These are phyloP conservation scores for Ustilago esculenta DNA, from an alignment of 1,284 basidiomycete genomes.

Conservation along the genomic window DNA sequence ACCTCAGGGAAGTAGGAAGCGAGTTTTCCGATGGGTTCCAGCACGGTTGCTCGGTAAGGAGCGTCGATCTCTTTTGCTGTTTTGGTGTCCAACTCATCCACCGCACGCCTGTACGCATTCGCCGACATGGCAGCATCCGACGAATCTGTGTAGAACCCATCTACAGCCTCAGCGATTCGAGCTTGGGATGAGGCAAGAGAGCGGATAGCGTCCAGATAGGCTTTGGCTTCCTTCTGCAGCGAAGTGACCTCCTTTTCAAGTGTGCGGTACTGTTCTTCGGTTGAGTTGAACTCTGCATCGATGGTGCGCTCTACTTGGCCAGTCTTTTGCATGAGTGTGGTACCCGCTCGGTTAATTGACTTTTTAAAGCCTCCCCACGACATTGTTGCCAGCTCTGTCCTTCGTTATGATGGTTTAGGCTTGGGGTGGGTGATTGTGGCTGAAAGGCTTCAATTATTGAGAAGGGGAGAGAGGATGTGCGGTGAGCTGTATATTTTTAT, in stretches of 20 bases:
- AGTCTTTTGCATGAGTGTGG: conserved; percentile 78
- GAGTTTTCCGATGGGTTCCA: conserved; percentile 92
- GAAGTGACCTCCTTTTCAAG: conserved; percentile 73
- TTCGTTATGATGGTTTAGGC: background rate
- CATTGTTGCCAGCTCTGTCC: conserved; percentile 51
- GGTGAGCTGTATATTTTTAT: no score
- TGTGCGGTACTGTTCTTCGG: conserved; percentile 88
- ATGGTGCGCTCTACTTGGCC: conserved; percentile 96
- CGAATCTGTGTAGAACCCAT: conserved; percentile 81
- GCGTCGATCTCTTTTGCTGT: conserved; percentile 88
- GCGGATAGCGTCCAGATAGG: conserved; percentile 91
- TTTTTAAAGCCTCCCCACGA: conserved; percentile 81
- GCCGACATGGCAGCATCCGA: conserved; percentile 88
- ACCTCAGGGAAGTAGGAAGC: conserved; percentile 92
- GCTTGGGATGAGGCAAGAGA: conserved; percentile 87
- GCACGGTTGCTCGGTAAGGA: conserved; percentile 91
- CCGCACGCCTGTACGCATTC: conserved; percentile 92
- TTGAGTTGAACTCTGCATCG: conserved; percentile 90
- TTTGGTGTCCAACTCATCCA: conserved; percentile 89
- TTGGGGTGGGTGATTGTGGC: background rate
- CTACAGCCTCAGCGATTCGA: conserved; percentile 92
- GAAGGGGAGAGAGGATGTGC: no score
- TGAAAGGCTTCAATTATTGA: no score
- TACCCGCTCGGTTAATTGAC: conserved; percentile 89
- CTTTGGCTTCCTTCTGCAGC: conserved; percentile 94